A percentile compares a stretch with the other conserved stretches of the same genome.
Conservation (phyloP, 148 eudicot species). For the Spergularia bocconei region DNA sequence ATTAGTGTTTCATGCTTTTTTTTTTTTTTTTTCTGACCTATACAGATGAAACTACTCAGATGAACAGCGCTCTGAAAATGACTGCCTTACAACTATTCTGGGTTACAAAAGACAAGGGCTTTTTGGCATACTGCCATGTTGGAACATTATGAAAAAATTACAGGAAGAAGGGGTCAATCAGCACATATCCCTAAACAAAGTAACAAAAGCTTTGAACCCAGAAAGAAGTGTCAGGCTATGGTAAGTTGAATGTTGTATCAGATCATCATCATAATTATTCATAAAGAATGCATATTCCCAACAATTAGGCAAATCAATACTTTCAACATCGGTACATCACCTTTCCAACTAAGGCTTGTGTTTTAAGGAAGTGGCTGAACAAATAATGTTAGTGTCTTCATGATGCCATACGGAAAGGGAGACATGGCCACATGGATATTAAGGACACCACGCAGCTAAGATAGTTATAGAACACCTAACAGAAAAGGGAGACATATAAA, state of each 20-base stretch:
- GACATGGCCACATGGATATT: too few relatives aligned
- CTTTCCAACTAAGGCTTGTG: neutral
- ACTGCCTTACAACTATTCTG: neutral
- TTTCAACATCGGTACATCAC: neutral
- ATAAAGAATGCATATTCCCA: neutral
- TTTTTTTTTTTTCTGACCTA: neutral
- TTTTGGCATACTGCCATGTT: neutral
- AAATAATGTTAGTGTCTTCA: neutral
- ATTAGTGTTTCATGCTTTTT: neutral
- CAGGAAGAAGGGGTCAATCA: neutral
- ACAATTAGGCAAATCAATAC: neutral
- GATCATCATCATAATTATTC: too few relatives aligned
- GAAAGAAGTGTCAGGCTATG: neutral
- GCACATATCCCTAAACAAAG: neutral
- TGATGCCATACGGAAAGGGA: too few relatives aligned
- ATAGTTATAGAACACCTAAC: too few relatives aligned
- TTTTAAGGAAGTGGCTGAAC: neutral
- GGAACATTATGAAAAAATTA: neutral
- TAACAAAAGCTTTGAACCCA: too few relatives aligned
- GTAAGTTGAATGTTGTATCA: neutral
- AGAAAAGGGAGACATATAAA: too few relatives aligned
- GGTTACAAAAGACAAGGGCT: neutral
- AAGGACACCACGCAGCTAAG: too few relatives aligned
- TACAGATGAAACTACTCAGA: neutral
- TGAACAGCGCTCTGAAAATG: neutral